These are phyloP conservation scores for Glonium stellatum DNA, from an alignment of 495 filamentous ascomycete genomes.

Conservation along the genomic window DNA sequence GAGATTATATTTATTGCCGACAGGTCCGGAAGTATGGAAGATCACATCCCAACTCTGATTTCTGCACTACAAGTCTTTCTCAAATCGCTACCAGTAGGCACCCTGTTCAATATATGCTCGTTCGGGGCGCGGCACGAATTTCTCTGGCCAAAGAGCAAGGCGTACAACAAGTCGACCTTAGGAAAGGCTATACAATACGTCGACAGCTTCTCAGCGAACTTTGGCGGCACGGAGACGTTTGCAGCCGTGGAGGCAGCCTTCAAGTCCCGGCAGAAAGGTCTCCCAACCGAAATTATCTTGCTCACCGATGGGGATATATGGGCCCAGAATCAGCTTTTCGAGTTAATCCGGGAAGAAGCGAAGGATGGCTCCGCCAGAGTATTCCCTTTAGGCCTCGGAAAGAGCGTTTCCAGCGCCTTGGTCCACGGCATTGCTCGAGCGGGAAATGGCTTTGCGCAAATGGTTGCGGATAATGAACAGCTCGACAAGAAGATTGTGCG, in stretches of 20 bases:
- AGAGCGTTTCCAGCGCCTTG: slow-evolving; percentile 27
- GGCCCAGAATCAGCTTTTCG: slow-evolving; percentile 7
- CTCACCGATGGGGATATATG: slow-evolving; percentile 31
- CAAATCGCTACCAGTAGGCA: not conserved
- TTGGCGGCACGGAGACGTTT: slow-evolving; percentile 12
- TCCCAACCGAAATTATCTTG: slow-evolving; percentile 21
- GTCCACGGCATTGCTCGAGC: slow-evolving; percentile 27
- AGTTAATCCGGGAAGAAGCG: slow-evolving; percentile 7
- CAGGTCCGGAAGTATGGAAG: slow-evolving; percentile 26
- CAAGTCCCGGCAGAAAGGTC: not conserved
- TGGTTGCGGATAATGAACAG: slow-evolving; percentile 11
- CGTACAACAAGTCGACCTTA: not conserved
- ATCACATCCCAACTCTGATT: slow-evolving; percentile 4
- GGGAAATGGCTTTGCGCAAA: slow-evolving; percentile 28
- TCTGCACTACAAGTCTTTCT: slow-evolving; percentile 4
- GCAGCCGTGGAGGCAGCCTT: not conserved
- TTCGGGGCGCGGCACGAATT: not conserved
- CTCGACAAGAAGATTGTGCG: slow-evolving; percentile 23
- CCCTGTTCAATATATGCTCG: slow-evolving; percentile 11
- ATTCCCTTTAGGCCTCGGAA: slow-evolving; percentile 31
- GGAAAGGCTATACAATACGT: not conserved
- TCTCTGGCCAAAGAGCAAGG: slow-evolving; percentile 4
- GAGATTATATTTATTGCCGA: slow-evolving; percentile 32
- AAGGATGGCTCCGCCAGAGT: slow-evolving; percentile 14
- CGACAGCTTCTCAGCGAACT: not conserved